Evolutionary conservation across 768 basidiomycete species (phyloP).

Genomic region (Chalciporus sphaerocephalus): DNA sequence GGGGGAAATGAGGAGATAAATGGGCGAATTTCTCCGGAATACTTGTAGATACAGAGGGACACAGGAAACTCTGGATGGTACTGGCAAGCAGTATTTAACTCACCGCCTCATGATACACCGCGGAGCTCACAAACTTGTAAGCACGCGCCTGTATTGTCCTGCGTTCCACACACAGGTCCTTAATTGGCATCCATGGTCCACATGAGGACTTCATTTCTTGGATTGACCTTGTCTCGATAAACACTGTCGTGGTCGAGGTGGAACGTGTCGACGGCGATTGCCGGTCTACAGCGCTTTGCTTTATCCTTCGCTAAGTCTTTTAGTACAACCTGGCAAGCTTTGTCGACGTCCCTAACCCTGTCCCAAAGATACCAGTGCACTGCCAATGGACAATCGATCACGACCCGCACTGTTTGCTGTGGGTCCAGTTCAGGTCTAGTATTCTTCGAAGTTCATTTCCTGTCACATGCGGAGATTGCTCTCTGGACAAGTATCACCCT

Average conservation of each 20-base stretch:
- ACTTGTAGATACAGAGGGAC: neutral
- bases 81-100: conserved; percentile 23
- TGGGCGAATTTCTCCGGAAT: conserved; percentile 2
- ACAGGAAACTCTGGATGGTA: neutral
- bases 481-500: neutral
- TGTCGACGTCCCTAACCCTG: neutral
- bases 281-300: conserved; percentile 2
- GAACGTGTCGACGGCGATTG: conserved; percentile 16
- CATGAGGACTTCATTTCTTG: conserved; percentile 18
- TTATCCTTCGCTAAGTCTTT: conserved; percentile 8
- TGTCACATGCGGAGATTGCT: neutral
- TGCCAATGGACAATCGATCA: too few species aligned
- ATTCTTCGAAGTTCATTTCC: neutral
- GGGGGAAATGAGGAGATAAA: conserved; percentile 5
- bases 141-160: conserved; percentile 21
- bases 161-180: conserved; percentile 16
- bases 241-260: conserved; percentile 2
- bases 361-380: neutral
- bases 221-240: conserved; percentile 4
- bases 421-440: neutral
- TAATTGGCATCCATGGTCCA: conserved; percentile 9
- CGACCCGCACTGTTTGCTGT: too few species aligned
- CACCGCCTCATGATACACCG: conserved; percentile 4
- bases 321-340: too few species aligned
- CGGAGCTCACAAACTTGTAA: conserved; percentile 6